These are phyloP conservation scores for Cytospora schulzeri DNA, from an alignment of 2,329 filamentous ascomycete species.

Conservation along the genomic window DNA sequence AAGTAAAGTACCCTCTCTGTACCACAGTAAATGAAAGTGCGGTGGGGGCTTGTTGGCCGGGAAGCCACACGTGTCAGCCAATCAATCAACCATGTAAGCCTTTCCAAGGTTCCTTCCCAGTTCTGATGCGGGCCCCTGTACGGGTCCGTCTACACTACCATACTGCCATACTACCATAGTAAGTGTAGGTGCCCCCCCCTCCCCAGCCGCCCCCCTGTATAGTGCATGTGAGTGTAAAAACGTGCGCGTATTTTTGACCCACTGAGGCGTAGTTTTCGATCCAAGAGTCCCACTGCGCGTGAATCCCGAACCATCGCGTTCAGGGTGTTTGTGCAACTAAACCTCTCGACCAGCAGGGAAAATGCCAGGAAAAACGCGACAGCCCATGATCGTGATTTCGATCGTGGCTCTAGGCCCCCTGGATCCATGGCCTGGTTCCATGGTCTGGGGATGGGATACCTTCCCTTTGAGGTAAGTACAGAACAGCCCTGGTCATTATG, in stretches of 20 bases:
- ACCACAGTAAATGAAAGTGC: not conserved
- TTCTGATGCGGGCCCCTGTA: not conserved
- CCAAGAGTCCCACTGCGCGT: too few species aligned
- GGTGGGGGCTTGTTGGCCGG: conserved; percentile 17
- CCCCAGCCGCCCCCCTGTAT: too few species aligned
- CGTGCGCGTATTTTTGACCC: not conserved
- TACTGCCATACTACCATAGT: too few species aligned
- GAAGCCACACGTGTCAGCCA: conserved; percentile 7
- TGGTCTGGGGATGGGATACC: not conserved
- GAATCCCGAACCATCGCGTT: too few species aligned
- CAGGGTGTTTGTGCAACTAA: too few species aligned
- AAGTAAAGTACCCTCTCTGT: conserved; percentile 1
- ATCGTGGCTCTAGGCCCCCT: not conserved
- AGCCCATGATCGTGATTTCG: not conserved
- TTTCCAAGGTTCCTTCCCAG: not conserved
- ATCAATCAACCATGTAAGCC: not conserved
- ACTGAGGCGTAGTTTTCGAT: too few species aligned
- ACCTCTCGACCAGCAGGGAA: too few species aligned
- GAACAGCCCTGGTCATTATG: not conserved
- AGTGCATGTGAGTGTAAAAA: not conserved
- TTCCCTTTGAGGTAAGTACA: not conserved
- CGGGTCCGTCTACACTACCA: too few species aligned
- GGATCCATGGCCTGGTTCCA: too few species aligned
- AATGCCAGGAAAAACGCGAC: too few species aligned
- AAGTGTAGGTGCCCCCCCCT: too few species aligned